Evolutionary conservation across 2,329 filamentous ascomycete genomes (phyloP), one percentile per base, ranked within the genome.

Genomic region (Aureobasidium zeae): DNA sequence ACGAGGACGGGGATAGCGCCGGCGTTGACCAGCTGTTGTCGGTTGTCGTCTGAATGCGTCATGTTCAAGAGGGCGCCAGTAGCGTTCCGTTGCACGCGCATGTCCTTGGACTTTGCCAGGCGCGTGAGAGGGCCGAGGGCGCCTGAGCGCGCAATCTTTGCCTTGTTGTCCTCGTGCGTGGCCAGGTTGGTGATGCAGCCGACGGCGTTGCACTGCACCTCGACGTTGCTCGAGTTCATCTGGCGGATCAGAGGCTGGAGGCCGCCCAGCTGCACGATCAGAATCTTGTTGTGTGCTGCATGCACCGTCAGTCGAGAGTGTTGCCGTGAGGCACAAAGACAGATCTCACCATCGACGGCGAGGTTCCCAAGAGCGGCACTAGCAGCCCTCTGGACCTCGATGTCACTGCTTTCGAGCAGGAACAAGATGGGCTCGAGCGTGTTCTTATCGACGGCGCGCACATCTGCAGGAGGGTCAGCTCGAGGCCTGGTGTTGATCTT

Each of bases 11-110:
- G 91, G 52, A 98, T 95, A n/a, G 91, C 91, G 50, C 89, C 89
- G 33, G 91, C 91, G 53, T 93, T 93, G 53, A 98, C 91, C 20
- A 98, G 81, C 63, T 98, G 88, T 65, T 96, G 87, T 54, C 91
- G 80, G 64, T 98, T 98, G 64, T 98, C 91, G 62, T 96, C 91
- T 51, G 88, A 96, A 69, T 98, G 91, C 56, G 91, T 98, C 91
- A 98, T 98, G 65, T 98, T 98, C 52, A 98, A 74, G 46, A 98
- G 70, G 33, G 91, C 91, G 43, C 91, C 91, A 1, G 91, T 98
- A 46, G 91, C 91, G 65, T 98, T 98, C 52, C 91, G 78, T 68
- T 98, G 91, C 35, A 98, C 91, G 45, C 91, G 80, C 91, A 96
- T 96, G 58, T 98, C 91, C 64, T 93, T 89, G 16, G 91, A 96